phyloP scores from a whole-genome alignment of 352 stramenopile genomes.

The Phytophthora fragariaefolia region DNA sequence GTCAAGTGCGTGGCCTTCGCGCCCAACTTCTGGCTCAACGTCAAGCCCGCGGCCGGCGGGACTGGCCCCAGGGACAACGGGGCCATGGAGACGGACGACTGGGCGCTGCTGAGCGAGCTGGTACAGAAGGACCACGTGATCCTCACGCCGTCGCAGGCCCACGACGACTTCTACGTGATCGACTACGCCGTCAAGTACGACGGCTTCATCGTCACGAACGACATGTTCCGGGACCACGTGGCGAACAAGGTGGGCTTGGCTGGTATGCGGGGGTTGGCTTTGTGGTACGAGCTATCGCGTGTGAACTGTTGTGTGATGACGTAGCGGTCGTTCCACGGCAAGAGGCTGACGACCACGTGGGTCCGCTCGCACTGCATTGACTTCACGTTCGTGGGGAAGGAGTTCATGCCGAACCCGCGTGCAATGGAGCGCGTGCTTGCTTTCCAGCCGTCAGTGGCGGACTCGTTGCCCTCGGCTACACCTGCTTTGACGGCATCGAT shows the following conservation, averaged over 20 bases:
- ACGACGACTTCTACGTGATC: slow-evolving; percentile 94
- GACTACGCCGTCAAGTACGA: slow-evolving; percentile 90
- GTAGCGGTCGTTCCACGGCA: slow-evolving; percentile 74
- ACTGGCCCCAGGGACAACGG: slow-evolving; percentile 40
- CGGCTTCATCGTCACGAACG: slow-evolving; percentile 92
- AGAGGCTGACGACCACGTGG: slow-evolving; percentile 61
- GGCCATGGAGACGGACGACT: slow-evolving; percentile 58
- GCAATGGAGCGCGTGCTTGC: slow-evolving; percentile 74
- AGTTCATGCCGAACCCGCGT: slow-evolving; percentile 91
- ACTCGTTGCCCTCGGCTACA: slow-evolving; percentile 4
- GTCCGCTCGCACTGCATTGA: slow-evolving; percentile 79
- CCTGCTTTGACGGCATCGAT: background rate
- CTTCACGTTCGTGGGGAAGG: slow-evolving; percentile 90
- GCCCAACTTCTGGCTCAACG: slow-evolving; percentile 84
- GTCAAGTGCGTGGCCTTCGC: slow-evolving; percentile 81
- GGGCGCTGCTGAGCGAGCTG: slow-evolving; percentile 51
- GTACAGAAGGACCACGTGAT: slow-evolving; percentile 74
- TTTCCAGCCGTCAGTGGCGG: slow-evolving; percentile 34
- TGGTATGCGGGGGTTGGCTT: background rate
- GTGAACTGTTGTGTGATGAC: background rate
- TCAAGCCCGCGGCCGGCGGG: slow-evolving; percentile 44
- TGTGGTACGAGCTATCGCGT: slow-evolving; percentile 1
- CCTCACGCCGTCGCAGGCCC: slow-evolving; percentile 81
- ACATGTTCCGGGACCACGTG: slow-evolving; percentile 93
- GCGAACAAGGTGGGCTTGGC: slow-evolving; percentile 57